Conservation (phyloP, 2,329 filamentous ascomycete genomes). For the Colletotrichum tamarilloi region DNA sequence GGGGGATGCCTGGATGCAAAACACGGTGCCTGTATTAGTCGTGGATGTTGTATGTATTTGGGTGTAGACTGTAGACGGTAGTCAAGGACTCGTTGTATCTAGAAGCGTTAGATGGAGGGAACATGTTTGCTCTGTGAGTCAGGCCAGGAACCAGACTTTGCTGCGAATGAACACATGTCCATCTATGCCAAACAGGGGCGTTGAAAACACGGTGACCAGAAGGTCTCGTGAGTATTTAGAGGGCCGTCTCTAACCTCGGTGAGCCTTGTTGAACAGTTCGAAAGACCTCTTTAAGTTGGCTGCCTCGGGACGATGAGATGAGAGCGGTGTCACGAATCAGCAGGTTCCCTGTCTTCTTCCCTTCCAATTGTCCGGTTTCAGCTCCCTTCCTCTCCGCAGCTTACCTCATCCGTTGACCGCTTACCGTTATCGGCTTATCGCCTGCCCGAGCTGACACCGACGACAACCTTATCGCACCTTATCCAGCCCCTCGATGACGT, state of each 20-base stretch:
- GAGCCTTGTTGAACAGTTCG: background rate
- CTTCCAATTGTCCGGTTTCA: constrained; percentile 25
- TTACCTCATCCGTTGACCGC: background rate
- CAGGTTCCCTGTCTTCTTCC: constrained; percentile 5
- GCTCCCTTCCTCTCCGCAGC: background rate
- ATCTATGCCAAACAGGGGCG: background rate
- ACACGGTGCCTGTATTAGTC: constrained; percentile 7
- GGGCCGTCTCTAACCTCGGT: background rate
- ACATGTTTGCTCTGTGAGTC: background rate
- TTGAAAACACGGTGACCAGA: background rate
- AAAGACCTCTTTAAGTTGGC: too few relatives aligned
- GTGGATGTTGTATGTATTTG: background rate
- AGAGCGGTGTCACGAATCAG: background rate
- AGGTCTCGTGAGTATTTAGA: background rate
- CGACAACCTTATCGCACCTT: background rate
- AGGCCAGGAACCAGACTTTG: background rate
- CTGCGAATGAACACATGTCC: background rate
- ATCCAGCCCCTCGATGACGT: constrained; percentile 12
- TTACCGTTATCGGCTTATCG: constrained; percentile 1
- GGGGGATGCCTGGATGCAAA: constrained; percentile 21
- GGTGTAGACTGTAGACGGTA: too few relatives aligned
- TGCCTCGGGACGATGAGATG: background rate
- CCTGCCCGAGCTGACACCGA: background rate
- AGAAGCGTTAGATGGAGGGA: background rate
- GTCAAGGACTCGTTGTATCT: background rate